These are phyloP conservation scores for Solanum habrochaites DNA, from an alignment of 257 asterid genomes.

Conservation along the genomic window DNA sequence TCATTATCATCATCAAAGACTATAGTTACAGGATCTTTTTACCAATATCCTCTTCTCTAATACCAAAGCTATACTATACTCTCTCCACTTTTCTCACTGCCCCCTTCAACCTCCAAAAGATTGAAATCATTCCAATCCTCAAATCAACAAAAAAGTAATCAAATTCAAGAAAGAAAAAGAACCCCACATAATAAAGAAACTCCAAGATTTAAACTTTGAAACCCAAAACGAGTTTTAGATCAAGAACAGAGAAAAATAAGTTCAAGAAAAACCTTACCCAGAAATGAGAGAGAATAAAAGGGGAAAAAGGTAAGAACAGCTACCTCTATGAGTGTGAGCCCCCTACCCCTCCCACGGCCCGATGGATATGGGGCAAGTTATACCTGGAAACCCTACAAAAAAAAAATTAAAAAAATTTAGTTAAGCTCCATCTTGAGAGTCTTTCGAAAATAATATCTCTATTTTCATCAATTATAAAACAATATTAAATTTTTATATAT, in stretches of 20 bases:
- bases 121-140: slow-evolving; percentile 19
- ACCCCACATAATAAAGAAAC: background rate
- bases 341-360: background rate
- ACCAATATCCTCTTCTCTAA: background rate
- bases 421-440: rapidly evolving
- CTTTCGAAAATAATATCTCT: too few relatives aligned
- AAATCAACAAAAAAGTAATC: background rate
- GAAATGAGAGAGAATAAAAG: background rate
- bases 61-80: background rate
- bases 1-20: slow-evolving; percentile 22
- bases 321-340: background rate
- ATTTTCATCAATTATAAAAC: too few relatives aligned
- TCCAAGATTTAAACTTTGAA: background rate
- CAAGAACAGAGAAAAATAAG: background rate
- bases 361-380: background rate
- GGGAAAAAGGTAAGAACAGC: background rate
- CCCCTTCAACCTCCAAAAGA: slow-evolving; percentile 23
- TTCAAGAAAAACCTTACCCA: background rate
- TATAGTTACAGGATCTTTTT: background rate
- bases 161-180: background rate
- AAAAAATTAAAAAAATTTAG: background rate
- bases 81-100: slow-evolving; percentile 9
- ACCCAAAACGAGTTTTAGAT: background rate
- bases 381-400: slow-evolving; percentile 2
- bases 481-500: too few relatives aligned